phyloP scores from a whole-genome alignment of 1,284 basidiomycete species.

The Pisolithus thermaeus region DNA sequence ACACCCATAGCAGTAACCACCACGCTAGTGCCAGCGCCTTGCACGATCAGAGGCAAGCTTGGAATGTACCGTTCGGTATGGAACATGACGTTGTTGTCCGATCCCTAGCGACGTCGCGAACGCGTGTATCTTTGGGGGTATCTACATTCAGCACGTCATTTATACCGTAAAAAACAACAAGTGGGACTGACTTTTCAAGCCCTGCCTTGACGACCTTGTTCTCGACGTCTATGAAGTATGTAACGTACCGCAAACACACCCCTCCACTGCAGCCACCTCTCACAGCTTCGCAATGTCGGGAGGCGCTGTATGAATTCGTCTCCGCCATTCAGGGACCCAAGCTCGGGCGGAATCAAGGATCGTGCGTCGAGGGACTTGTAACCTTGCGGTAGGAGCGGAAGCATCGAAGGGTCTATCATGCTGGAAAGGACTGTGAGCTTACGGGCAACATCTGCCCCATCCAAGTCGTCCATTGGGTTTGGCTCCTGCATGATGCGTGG shows the following conservation, averaged over 20 bases:
- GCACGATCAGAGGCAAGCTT: conserved; percentile 78
- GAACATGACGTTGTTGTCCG: conserved; percentile 16
- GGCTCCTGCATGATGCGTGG: conserved; percentile 64
- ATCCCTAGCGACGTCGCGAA: too few relatives aligned
- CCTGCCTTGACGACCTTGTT: too few relatives aligned
- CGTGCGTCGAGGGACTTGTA: conserved; percentile 79
- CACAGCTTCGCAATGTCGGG: conserved; percentile 78
- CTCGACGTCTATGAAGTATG: too few relatives aligned
- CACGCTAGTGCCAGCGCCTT: conserved; percentile 94
- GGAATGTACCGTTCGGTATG: conserved; percentile 29
- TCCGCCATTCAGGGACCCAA: conserved; percentile 64
- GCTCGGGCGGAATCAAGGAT: conserved; percentile 81
- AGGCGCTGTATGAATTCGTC: conserved; percentile 81
- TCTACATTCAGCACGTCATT: too few relatives aligned
- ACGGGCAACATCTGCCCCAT: conserved; percentile 93
- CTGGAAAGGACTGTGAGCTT: conserved; percentile 95
- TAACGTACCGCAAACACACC: conserved; percentile 49
- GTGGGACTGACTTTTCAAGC: too few relatives aligned
- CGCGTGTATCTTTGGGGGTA: too few relatives aligned
- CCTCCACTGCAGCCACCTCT: conserved; percentile 69
- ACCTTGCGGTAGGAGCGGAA: conserved; percentile 55
- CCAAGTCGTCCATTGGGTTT: conserved; percentile 94
- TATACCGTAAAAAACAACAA: too few relatives aligned
- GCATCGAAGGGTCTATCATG: conserved; percentile 50
- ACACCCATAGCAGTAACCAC: conserved; percentile 99